Base-by-base conservation (phyloP, 352 stramenopile genomes). In the Pythium insidiosum region DNA sequence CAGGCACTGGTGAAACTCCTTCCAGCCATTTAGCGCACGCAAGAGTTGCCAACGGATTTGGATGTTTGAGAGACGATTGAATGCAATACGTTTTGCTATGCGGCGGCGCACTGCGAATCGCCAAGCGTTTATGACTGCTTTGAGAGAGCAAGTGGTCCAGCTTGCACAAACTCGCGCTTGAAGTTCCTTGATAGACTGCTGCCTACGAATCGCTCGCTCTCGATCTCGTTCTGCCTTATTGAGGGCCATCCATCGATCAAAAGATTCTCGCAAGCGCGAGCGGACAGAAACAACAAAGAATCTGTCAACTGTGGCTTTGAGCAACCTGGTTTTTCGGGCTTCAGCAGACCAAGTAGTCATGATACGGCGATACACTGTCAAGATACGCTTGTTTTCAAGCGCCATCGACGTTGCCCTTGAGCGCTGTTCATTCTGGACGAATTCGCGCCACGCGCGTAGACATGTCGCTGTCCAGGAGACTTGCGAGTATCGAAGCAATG, bases 261-360 rank as follows among this genome's bases (percentile, higher is more conserved):
- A 78, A n/a, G 58, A 45, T 9, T 67, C 24, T 23, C 39, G 38
- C 47, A 82, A 47, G 16, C 56, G 58, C 0, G 39, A 29, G 29
- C 67, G 60, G 1, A 81, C 51, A n/a, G 67, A 69, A 2, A 28
- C 38, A 6, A 78, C 23, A 60, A 62, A 72, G 16, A 79, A 66
- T 29, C 56, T 44, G 21, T 69, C 54, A 0, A 74, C 22, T 6
- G 51, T 68, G 13, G 47, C 53, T 5, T 66, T 46, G 2, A 85
- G 43, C 2, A 80, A 50, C 4, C 48, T 21, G 4, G 53, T 61
- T 29, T 30, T 46, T 4, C 31, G 31, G 0, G 51, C 25, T 3
- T 53, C 51, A 1, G 6, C 16, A 2, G 20, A 18, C 50, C 50
- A 58, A n/a, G n/a, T n/a, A n/a, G n/a, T n/a, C n/a, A n/a, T n/a